These are phyloP conservation scores for Xanthoparmelia taractica DNA, from an alignment of 495 filamentous ascomycete species.

Conservation along the genomic window DNA sequence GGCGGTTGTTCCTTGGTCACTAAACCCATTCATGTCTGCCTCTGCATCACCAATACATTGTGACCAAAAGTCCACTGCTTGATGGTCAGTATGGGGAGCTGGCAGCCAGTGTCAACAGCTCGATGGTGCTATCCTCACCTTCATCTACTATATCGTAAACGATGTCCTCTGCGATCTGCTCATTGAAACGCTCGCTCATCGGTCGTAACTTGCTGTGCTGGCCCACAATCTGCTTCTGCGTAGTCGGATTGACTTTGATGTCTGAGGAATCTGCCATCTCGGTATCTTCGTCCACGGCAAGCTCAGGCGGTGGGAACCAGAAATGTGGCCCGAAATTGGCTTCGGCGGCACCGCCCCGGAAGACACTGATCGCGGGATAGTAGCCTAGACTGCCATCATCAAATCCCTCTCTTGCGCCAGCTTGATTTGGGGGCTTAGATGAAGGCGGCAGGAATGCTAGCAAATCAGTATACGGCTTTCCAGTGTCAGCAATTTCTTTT, in stretches of 20 bases:
- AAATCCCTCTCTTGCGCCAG: conserved; percentile 69
- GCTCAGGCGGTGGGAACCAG: conserved; percentile 70
- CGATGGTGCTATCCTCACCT: background rate
- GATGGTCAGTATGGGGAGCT: conserved; percentile 63
- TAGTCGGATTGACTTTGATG: conserved; percentile 14
- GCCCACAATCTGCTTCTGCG: conserved; percentile 19
- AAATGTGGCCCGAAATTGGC: conserved; percentile 86
- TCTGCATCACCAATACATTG: conserved; percentile 17
- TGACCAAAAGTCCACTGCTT: conserved; percentile 25
- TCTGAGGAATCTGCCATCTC: conserved; percentile 39
- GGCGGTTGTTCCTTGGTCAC: conserved; percentile 13
- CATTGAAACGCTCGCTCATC: conserved; percentile 74
- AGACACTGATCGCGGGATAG: conserved; percentile 87
- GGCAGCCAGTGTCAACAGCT: background rate
- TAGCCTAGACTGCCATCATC: conserved; percentile 95
- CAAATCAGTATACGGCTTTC: conserved; percentile 68
- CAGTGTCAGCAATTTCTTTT: background rate
- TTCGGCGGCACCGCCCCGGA: conserved; percentile 82
- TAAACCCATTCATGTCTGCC: conserved; percentile 17
- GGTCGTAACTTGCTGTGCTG: conserved; percentile 39
- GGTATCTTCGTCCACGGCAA: conserved; percentile 38
- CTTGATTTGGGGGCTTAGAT: conserved; percentile 58
- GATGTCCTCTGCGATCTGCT: conserved; percentile 93
- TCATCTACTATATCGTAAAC: conserved; percentile 78
- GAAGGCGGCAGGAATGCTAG: conserved; percentile 90